Base-by-base conservation (phyloP, 179 eudicot species). In the Actinidia arguta region DNA sequence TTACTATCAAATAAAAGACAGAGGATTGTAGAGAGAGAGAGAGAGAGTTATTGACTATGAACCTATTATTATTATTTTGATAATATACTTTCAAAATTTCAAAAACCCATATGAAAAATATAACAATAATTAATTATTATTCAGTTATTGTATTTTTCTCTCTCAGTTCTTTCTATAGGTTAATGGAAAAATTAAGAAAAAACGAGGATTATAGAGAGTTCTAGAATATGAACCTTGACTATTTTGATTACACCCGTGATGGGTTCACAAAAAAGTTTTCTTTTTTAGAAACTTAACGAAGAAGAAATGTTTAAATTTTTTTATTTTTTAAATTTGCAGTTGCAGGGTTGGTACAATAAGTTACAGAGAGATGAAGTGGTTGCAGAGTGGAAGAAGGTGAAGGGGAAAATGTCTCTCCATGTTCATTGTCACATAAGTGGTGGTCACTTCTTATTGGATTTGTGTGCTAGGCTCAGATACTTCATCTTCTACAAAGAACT, bases 391-490 rank as follows among this genome's bases (percentile, higher is more conserved):
- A 96, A 90, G 92, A 95, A 95, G 85, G 91, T 96, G 48, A 91
- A 93, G 86, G 99, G 85, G n/a, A 91, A 87, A 58, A 95, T 95
- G 98, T 96, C 99, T 0, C 91, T 96, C 18, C 99, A 96, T 85
- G 98, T 96, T 67, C 99, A 96, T 66, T 93, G 98, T 82, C 99
- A 96, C 89, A 92, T 96, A 24, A 95, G 99, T 85, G 99, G 99
- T 25, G 99, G 98, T 27, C 99, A 96, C 84, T 92, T 95, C 79
- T 83, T 96, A 58, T 84, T 96, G 66, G 93, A 94, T 82, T 78
- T 95, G 80, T 89, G 74, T 85, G 98, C 99, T 36, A 84, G 84
- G 79, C 87, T 96, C 85, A 90, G 99, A 83, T 89, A 86, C 90
- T 96, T 88, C 88, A 93, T 96, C 85, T 96, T 96, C 87, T 85